phyloP scores from a whole-genome alignment of 1,284 basidiomycete species.

The Butyriboletus pseudospeciosus region DNA sequence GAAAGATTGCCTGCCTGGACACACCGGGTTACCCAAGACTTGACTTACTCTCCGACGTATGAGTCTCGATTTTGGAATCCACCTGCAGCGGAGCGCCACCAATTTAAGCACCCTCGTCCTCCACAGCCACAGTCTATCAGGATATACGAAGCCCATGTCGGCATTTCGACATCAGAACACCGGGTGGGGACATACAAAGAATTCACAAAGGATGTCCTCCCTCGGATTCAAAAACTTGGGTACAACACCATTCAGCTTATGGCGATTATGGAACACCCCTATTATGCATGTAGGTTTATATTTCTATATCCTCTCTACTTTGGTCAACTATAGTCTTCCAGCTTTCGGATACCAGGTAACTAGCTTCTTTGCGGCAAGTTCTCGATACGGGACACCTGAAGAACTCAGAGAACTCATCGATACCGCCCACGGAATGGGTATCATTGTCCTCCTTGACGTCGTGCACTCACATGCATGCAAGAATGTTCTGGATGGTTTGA shows the following conservation, averaged over 20 bases:
- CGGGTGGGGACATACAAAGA: slow-evolving; percentile 95
- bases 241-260: slow-evolving; percentile 98
- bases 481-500: slow-evolving; percentile 93
- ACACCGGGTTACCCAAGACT: slow-evolving; percentile 90
- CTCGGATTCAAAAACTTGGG: slow-evolving; percentile 84
- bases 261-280: slow-evolving; percentile 98
- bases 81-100: slow-evolving; percentile 63
- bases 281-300: slow-evolving; percentile 82
- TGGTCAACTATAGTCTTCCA: slow-evolving; percentile 27
- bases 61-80: slow-evolving; percentile 99
- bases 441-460: slow-evolving; percentile 92
- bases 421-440: slow-evolving; percentile 87
- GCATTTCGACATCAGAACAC: slow-evolving; percentile 86
- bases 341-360: slow-evolving; percentile 99
- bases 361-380: slow-evolving; percentile 96
- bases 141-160: slow-evolving; percentile 98
- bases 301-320: slow-evolving; percentile 1
- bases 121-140: slow-evolving; percentile 67
- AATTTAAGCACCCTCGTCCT: slow-evolving; percentile 78
- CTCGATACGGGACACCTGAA: slow-evolving; percentile 91
- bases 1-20: slow-evolving; percentile 95
- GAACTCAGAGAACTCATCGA: slow-evolving; percentile 95
- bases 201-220: slow-evolving; percentile 82
- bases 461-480: slow-evolving; percentile 99
- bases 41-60: slow-evolving; percentile 85